A percentile compares a stretch with the other conserved stretches of the same genome.
Conservation (phyloP, 1,284 basidiomycete genomes). For the Rhodofomes roseus region DNA sequence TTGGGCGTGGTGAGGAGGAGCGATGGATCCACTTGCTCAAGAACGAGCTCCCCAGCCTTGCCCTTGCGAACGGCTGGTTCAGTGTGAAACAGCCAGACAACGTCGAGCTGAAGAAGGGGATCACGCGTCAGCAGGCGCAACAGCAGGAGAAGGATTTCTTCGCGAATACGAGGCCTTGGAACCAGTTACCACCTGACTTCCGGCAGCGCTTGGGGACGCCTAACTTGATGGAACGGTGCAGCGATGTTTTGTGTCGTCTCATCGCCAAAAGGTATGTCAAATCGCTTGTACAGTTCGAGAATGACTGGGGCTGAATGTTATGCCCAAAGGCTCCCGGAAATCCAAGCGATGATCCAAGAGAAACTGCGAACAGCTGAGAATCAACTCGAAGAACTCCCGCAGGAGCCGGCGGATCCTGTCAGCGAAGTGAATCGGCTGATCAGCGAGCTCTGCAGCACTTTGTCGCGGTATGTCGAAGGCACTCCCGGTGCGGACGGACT, state of each 20-base stretch:
- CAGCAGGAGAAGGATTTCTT: slow-evolving; percentile 68
- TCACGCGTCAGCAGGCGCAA: slow-evolving; percentile 60
- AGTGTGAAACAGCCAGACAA: slow-evolving; percentile 71
- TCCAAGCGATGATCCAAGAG: slow-evolving; percentile 47
- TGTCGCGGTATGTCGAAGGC: slow-evolving; percentile 48
- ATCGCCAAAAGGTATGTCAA: slow-evolving; percentile 38
- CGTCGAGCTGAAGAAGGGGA: slow-evolving; percentile 46
- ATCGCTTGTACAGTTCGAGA: background rate
- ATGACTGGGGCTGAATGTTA: background rate
- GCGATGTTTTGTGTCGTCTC: slow-evolving; percentile 30
- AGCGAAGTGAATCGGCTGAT: slow-evolving; percentile 50
- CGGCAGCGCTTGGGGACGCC: slow-evolving; percentile 51
- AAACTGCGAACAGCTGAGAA: slow-evolving; percentile 38
- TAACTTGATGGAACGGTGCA: slow-evolving; percentile 42
- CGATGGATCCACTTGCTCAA: slow-evolving; percentile 58
- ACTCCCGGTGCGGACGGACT: slow-evolving; percentile 46
- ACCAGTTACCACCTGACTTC: slow-evolving; percentile 41
- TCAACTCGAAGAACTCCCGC: slow-evolving; percentile 41
- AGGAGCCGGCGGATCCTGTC: slow-evolving; percentile 52
- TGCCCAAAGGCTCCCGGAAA: slow-evolving; percentile 52
- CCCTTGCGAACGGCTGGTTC: slow-evolving; percentile 63
- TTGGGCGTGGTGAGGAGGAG: slow-evolving; percentile 56
- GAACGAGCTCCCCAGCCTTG: slow-evolving; percentile 44
- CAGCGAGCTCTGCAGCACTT: slow-evolving; percentile 40
- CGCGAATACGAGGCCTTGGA: slow-evolving; percentile 52